Evolutionary conservation across 202 grass and related monocot species (phyloP).

Genomic region (Saccharum hybrid): DNA sequence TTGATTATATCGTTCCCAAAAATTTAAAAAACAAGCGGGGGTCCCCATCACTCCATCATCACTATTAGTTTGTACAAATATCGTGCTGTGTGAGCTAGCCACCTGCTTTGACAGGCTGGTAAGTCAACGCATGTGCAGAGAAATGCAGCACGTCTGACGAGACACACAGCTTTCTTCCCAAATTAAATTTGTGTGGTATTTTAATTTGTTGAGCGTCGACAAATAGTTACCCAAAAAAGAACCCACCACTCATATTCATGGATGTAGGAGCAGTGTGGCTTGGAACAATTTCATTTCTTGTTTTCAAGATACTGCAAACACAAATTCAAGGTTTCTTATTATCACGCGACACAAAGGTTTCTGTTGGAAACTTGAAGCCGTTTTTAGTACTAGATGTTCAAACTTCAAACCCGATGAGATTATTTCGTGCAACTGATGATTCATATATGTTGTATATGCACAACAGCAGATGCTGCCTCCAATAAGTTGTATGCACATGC

Average conservation of each 20-base stretch:
- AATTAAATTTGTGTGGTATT: not conserved
- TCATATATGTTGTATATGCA: not conserved
- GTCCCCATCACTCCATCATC: not conserved
- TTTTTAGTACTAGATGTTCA: not conserved
- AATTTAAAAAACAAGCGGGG: not conserved
- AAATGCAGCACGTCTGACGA: conserved; percentile 17
- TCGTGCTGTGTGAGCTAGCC: conserved; percentile 22
- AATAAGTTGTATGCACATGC: conserved; percentile 7
- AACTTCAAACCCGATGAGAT: not conserved
- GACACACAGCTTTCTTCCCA: not conserved
- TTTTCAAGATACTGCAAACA: not conserved
- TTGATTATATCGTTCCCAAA: not conserved
- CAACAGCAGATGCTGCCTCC: not conserved
- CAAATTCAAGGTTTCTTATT: no score
- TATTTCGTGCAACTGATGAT: conserved; percentile 1
- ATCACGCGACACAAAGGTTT: not conserved
- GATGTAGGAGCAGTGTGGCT: not conserved
- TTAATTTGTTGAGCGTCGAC: not conserved
- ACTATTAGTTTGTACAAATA: not conserved
- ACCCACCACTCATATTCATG: not conserved
- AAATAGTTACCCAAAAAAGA: not conserved
- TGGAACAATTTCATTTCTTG: no score
- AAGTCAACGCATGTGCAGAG: conserved; percentile 45
- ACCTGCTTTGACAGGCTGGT: conserved; percentile 46
- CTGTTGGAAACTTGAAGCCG: not conserved